Percentiles rank a stretch among this genome's conserved stretches.
These are phyloP conservation scores for Pseudisothecium myosuroides DNA, from an alignment of 225 moss, liverwort and hornwort species.

Conservation along the genomic window DNA sequence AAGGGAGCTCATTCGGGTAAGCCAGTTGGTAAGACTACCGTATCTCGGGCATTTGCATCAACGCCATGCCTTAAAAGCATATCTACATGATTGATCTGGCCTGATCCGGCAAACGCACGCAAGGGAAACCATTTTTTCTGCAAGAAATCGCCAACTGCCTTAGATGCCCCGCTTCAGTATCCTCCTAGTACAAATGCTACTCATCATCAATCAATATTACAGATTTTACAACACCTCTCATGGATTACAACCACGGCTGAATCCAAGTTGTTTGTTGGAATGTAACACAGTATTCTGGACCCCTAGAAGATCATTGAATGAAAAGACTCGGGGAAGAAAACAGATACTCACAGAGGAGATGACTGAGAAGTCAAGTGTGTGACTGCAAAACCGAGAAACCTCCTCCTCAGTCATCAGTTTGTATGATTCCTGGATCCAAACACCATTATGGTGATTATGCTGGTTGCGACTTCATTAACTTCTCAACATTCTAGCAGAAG, in stretches of 20 bases:
- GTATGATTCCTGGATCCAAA: slow-evolving; percentile 14
- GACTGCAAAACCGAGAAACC: slow-evolving; percentile 7
- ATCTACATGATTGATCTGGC: slow-evolving; percentile 68
- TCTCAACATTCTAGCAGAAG: background rate
- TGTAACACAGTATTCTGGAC: background rate
- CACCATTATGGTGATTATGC: background rate
- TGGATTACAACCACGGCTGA: background rate
- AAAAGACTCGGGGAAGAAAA: background rate
- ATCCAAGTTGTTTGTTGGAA: background rate
- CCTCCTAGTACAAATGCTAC: background rate
- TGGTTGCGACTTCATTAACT: background rate
- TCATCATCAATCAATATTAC: background rate
- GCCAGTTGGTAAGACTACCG: slow-evolving; percentile 3
- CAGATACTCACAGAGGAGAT: slow-evolving; percentile 19
- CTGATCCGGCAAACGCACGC: slow-evolving; percentile 68
- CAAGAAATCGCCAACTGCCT: background rate
- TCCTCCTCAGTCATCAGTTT: slow-evolving; percentile 34
- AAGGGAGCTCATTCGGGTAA: background rate
- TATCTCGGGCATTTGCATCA: slow-evolving; percentile 41
- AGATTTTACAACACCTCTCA: background rate
- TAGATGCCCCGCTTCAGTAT: background rate
- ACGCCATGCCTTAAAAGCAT: slow-evolving; percentile 52
- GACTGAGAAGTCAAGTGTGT: slow-evolving; percentile 2
- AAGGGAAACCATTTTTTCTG: slow-evolving; percentile 66
- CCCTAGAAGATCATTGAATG: background rate